Evolutionary conservation across 768 basidiomycete species (phyloP), one percentile per base, ranked within the genome.

Genomic region (Ephemerocybe angulata): DNA sequence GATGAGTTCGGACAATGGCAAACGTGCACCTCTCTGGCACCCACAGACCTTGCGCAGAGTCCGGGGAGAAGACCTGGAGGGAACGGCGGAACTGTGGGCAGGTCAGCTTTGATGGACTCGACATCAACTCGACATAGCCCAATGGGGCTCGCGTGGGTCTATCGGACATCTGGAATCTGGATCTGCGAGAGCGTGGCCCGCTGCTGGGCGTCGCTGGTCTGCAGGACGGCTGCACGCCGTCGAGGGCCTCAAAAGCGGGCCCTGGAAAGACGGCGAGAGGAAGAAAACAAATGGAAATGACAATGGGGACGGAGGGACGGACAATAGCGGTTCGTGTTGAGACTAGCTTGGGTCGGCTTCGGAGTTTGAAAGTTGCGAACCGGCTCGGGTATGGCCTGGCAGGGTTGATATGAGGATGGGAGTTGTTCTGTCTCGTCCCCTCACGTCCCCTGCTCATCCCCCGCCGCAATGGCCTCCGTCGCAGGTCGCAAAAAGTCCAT

Each of bases 401-500:
- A 8, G 8, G 33, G 33, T 35, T 35, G 33, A 35, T 35, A 35
- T 35, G 33, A 8, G 33, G 33, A n/a, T n/a, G 8, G 33, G 33
- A 35, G 8, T 35, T 17, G 33, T 35, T 46, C 33, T 40, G 31
- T 41, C 56, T 42, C 27, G n/a, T 28, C 19, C 55, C 29, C 41
- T 12, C 53, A 33, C 29, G 33, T 44, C 43, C 4, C 19, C 38
- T 24, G 25, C 30, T 40, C 33, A n/a, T n/a, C 40, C 49, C 12
- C 62, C 62, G 57, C 67, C 56, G 61, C 70, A 57, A 80, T 79
- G 80, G 71, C 55, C 33, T 72, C 77, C 44, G 76, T 77, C 70
- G 79, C 86, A 63, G 84, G 78, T 70, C 85, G 90, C 65, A 90
- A 88, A 84, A 90, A 88, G 73, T 88, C 87, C 53, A 82, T 89